Percentiles rank a stretch among this genome's conserved stretches.
phyloP scores from a whole-genome alignment of 2,329 filamentous ascomycete species.

The Calonectria fujianensis region DNA sequence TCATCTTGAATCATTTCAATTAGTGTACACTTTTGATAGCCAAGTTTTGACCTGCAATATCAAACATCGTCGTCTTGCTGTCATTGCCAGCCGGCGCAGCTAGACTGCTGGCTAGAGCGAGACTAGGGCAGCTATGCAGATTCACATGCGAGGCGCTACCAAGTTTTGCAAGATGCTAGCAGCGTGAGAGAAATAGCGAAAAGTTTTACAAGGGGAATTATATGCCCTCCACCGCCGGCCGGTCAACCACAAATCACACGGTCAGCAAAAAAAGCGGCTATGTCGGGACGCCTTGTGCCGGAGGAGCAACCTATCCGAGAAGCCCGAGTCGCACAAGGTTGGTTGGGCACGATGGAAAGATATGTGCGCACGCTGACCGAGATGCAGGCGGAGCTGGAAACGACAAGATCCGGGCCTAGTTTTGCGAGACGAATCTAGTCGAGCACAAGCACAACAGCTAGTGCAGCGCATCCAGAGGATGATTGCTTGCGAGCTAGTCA shows the following conservation, averaged over 20 bases:
- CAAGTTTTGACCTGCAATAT: not conserved
- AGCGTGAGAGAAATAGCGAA: not conserved
- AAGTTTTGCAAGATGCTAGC: not conserved
- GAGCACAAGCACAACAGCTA: slow-evolving; percentile 8
- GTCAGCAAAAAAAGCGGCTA: slow-evolving; percentile 10
- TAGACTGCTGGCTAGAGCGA: not conserved
- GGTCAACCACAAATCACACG: not conserved
- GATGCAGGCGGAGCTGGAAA: slow-evolving; percentile 2
- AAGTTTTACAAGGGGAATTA: slow-evolving; percentile 32
- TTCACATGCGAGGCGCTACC: slow-evolving; percentile 1
- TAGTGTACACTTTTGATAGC: not conserved
- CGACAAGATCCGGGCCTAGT: slow-evolving; percentile 1
- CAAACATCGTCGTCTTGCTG: not conserved
- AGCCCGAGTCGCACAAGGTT: slow-evolving; percentile 1
- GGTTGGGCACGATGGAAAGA: slow-evolving; percentile 5
- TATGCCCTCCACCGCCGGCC: not conserved
- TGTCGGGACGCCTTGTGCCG: not conserved
- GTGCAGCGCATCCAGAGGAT: not conserved
- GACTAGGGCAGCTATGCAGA: not conserved
- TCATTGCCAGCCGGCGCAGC: not conserved
- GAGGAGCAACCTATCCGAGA: not conserved
- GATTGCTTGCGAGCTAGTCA: not conserved
- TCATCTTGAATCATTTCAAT: slow-evolving; percentile 12
- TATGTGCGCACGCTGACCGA: not conserved
- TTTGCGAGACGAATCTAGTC: not conserved